These are phyloP conservation scores for Saccharomycopsis fibuligera DNA, from an alignment of 805 yeast genomes.

Conservation along the genomic window DNA sequence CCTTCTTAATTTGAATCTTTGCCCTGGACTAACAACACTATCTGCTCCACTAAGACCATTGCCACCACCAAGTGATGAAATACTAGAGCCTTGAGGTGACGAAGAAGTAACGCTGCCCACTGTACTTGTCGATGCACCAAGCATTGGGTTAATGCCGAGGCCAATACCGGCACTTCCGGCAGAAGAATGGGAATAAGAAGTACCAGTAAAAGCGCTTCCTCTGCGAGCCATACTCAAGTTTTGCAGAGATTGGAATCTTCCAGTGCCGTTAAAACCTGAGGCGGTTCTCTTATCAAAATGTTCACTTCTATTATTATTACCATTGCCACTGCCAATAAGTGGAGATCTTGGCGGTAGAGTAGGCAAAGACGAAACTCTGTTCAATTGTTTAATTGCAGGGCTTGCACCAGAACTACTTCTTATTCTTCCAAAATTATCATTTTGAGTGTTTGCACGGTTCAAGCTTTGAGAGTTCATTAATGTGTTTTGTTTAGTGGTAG, in stretches of 20 bases:
- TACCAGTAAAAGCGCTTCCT: too few species aligned
- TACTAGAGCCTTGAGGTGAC: neutral
- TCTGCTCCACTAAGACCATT: neutral
- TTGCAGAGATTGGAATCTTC: too few species aligned
- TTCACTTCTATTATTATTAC: too few species aligned
- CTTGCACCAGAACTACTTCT: too few species aligned
- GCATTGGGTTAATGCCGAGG: too few species aligned
- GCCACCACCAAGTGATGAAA: neutral
- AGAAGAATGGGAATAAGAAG: too few species aligned
- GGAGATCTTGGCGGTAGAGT: neutral
- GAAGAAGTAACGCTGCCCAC: neutral
- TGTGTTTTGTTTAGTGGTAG: constrained; percentile 16
- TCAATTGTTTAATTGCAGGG: neutral
- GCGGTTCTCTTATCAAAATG: too few species aligned
- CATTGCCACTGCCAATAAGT: neutral
- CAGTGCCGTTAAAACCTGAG: too few species aligned
- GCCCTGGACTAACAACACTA: constrained; percentile 18
- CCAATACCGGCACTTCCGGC: too few species aligned
- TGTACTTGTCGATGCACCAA: neutral
- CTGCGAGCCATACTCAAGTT: too few species aligned
- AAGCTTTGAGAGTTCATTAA: constrained; percentile 11
- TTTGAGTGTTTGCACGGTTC: neutral
- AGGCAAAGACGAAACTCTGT: constrained; percentile 5
- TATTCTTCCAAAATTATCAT: too few species aligned
- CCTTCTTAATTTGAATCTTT: constrained; percentile 14